Evolutionary conservation across 805 yeast genomes (phyloP).

Genomic region (Saccharomyces jurei): DNA sequence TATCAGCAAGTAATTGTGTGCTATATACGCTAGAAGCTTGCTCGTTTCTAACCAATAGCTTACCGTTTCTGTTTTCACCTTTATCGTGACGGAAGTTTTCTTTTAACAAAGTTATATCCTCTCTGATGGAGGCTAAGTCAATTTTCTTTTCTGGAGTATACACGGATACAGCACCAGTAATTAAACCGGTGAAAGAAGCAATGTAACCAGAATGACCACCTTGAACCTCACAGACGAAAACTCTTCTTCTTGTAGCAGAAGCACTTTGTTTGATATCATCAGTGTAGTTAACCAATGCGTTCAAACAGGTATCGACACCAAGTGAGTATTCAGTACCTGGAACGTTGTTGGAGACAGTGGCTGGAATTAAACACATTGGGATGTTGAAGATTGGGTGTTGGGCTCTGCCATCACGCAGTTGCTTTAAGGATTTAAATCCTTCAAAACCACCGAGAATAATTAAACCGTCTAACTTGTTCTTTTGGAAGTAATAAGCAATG

Average conservation of each 20-base stretch:
- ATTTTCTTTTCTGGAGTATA: slow-evolving; percentile 86
- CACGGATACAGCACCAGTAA: slow-evolving; percentile 85
- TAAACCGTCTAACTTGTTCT: slow-evolving; percentile 79
- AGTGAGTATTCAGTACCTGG: slow-evolving; percentile 98
- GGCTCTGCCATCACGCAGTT: slow-evolving; percentile 67
- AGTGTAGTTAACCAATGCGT: slow-evolving; percentile 83
- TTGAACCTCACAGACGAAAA: slow-evolving; percentile 94
- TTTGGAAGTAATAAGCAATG: slow-evolving; percentile 88
- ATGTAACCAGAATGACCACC: slow-evolving; percentile 96
- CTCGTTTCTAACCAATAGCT: slow-evolving; percentile 75
- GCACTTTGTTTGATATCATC: slow-evolving; percentile 94
- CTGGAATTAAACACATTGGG: slow-evolving; percentile 89
- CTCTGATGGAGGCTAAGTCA: slow-evolving; percentile 55
- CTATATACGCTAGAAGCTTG: slow-evolving; percentile 75
- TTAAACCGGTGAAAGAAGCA: slow-evolving; percentile 77
- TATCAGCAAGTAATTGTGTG: slow-evolving; percentile 74
- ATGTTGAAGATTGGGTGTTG: slow-evolving; percentile 87
- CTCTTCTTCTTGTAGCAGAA: slow-evolving; percentile 87
- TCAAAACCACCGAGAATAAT: slow-evolving; percentile 94
- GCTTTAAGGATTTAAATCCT: slow-evolving; percentile 81
- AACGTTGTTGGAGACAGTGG: slow-evolving; percentile 93
- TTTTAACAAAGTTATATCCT: slow-evolving; percentile 64
- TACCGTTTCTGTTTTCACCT: slow-evolving; percentile 79
- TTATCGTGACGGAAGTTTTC: slow-evolving; percentile 63
- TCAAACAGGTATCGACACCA: slow-evolving; percentile 94